Conservation (phyloP, 2,329 filamentous ascomycete genomes). For the Elsinoe ampelina region DNA sequence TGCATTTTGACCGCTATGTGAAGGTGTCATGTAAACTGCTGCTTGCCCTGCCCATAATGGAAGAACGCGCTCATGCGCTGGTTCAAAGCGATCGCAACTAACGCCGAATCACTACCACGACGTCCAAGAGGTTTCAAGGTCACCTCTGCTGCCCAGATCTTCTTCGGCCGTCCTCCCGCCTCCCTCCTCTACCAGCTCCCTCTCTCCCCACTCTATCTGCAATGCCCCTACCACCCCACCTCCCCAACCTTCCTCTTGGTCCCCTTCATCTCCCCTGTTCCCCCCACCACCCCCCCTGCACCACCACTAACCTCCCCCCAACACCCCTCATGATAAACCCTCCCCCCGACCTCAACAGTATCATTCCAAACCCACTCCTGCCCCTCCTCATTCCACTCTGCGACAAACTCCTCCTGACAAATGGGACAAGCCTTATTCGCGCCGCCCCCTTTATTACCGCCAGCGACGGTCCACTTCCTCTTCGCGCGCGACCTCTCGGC, state of each 20-base stretch:
- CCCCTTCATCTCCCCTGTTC: constrained; percentile 18
- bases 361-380: constrained; percentile 98
- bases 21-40: background rate
- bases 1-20: background rate
- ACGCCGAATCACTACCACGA: background rate
- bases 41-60: background rate
- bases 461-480: constrained; percentile 28
- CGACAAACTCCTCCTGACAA: constrained; percentile 90
- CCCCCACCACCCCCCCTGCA: constrained; percentile 28
- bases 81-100: background rate
- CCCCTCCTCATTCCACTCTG: constrained; percentile 80
- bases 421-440: constrained; percentile 74
- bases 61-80: background rate
- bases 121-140: no score
- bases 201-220: background rate
- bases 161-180: background rate
- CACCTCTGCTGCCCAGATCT: background rate
- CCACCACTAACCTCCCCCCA: constrained; percentile 52
- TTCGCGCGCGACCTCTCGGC: constrained; percentile 27
- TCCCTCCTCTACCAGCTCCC: background rate
- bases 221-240: background rate
- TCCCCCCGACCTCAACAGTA: constrained; percentile 64
- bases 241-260: constrained; percentile 18
- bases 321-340: constrained; percentile 85
- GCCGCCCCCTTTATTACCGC: constrained; percentile 56